These are phyloP conservation scores for Sclerotinia spermophila DNA, from an alignment of 2,329 filamentous ascomycete species.

Conservation along the genomic window DNA sequence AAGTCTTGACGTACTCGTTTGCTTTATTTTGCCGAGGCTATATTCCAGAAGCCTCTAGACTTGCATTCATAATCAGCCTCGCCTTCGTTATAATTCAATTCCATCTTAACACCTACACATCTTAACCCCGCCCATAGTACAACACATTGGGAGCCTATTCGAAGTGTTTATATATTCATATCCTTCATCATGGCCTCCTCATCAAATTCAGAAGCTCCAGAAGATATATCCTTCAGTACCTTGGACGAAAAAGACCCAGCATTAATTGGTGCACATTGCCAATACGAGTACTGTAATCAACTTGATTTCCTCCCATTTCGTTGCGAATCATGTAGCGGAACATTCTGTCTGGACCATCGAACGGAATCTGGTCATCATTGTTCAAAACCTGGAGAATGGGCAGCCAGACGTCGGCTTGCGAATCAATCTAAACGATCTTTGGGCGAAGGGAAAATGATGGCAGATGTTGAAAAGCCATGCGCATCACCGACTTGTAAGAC, in stretches of 20 bases:
- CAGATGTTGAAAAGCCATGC: slow-evolving; percentile 64
- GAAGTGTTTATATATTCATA: slow-evolving; percentile 18
- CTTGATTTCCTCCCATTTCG: slow-evolving; percentile 95
- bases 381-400: slow-evolving; percentile 58
- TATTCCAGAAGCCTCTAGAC: slow-evolving; percentile 27
- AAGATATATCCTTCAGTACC: slow-evolving; percentile 59
- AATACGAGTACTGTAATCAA: slow-evolving; percentile 86
- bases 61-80: slow-evolving; percentile 28
- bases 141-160: background rate
- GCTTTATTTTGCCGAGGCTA: slow-evolving; percentile 18
- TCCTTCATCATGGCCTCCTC: slow-evolving; percentile 51
- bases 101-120: slow-evolving; percentile 23
- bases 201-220: slow-evolving; percentile 38
- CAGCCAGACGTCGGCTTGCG: slow-evolving; percentile 52
- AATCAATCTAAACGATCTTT: slow-evolving; percentile 52
- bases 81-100: slow-evolving; percentile 25
- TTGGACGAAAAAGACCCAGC: slow-evolving; percentile 78
- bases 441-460: slow-evolving; percentile 51
- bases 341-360: slow-evolving; percentile 92
- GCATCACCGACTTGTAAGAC: slow-evolving; percentile 64
- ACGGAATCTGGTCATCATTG: slow-evolving; percentile 77
- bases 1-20: background rate
- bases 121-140: background rate
- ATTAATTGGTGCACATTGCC: slow-evolving; percentile 85
- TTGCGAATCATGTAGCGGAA: slow-evolving; percentile 82